These are phyloP conservation scores for Colletotrichum ledebouriae DNA, from an alignment of 2,329 filamentous ascomycete genomes.

Conservation along the genomic window DNA sequence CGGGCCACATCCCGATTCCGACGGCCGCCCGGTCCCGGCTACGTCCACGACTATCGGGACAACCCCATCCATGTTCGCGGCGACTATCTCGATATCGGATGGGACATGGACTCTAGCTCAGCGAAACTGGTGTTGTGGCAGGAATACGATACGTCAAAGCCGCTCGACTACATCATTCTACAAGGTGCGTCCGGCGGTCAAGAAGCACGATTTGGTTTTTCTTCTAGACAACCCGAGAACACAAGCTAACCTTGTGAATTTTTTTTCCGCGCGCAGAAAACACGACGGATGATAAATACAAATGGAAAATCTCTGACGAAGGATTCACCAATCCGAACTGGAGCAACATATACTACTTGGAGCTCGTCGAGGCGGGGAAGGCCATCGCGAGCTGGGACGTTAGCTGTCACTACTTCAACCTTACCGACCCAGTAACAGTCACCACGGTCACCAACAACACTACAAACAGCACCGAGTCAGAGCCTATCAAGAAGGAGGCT, in stretches of 20 bases:
- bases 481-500: not conserved
- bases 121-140: constrained; percentile 1
- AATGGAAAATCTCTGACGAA: not conserved
- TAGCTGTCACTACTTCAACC: not conserved
- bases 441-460: no score
- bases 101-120: not conserved
- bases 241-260: no score
- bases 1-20: not conserved
- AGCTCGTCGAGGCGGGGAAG: not conserved
- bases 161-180: not conserved
- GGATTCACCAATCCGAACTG: not conserved
- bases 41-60: not conserved
- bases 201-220: no score
- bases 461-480: no score
- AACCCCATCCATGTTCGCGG: not conserved
- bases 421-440: not conserved
- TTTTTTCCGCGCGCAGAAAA: not conserved
- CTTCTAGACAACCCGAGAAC: no score
- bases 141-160: not conserved
- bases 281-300: not conserved
- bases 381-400: not conserved
- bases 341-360: not conserved
- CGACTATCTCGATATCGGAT: not conserved
- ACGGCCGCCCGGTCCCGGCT: constrained; percentile 1
- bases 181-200: not conserved